phyloP scores from a whole-genome alignment of 1,284 basidiomycete species.

The Leccinum subspadiceum region DNA sequence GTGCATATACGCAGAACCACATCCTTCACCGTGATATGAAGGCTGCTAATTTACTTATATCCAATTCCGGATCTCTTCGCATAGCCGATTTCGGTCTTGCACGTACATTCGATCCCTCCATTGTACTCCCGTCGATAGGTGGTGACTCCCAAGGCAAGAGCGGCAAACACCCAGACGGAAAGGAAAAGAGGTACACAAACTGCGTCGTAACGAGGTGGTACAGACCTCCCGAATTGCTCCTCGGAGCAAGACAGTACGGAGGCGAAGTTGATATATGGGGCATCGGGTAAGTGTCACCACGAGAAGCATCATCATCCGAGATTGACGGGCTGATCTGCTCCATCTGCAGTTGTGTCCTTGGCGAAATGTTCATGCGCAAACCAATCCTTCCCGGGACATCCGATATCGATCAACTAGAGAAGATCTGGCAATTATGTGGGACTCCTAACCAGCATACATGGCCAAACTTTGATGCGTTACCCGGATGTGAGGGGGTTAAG shows the following conservation, averaged over 20 bases:
- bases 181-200: slow-evolving; percentile 85
- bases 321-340: slow-evolving; percentile 5
- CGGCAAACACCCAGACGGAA: slow-evolving; percentile 44
- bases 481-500: slow-evolving; percentile 79
- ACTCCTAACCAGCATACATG: slow-evolving; percentile 80
- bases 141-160: slow-evolving; percentile 31
- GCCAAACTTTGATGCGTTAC: slow-evolving; percentile 78
- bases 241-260: slow-evolving; percentile 88
- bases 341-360: slow-evolving; percentile 77
- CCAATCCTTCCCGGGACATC: slow-evolving; percentile 88
- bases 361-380: slow-evolving; percentile 89
- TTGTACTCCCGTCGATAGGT: slow-evolving; percentile 33
- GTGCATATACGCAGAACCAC: slow-evolving; percentile 65
- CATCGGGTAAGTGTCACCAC: slow-evolving; percentile 68
- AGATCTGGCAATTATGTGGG: slow-evolving; percentile 89
- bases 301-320: neutral
- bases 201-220: slow-evolving; percentile 99
- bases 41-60: slow-evolving; percentile 94
- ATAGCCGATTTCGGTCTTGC: slow-evolving; percentile 99
- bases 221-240: slow-evolving; percentile 90
- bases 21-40: slow-evolving; percentile 99
- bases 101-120: slow-evolving; percentile 62
- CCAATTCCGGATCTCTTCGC: slow-evolving; percentile 77
- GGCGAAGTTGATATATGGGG: slow-evolving; percentile 98
- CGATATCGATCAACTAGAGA: slow-evolving; percentile 88